Evolutionary conservation across 106 monocot genomes (phyloP).

Genomic region (Iris macrosiphon): DNA sequence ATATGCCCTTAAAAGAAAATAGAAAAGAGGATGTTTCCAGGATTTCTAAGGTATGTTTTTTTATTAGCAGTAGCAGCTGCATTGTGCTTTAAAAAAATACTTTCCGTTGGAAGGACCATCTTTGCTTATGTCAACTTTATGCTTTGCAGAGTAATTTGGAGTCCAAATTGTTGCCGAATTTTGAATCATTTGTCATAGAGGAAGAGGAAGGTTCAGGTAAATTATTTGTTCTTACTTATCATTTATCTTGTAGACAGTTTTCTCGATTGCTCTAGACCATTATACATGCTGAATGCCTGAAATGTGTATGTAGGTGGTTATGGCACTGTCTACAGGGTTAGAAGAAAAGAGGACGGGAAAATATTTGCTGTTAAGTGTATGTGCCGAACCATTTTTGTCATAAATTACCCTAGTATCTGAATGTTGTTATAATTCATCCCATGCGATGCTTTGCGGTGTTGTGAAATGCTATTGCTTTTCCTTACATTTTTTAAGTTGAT

Average conservation of each 20-base stretch:
- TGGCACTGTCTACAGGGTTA: slow-evolving; percentile 85
- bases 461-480: not conserved
- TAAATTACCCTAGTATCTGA: not conserved
- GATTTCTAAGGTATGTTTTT: slow-evolving; percentile 35
- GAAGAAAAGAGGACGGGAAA: slow-evolving; percentile 78
- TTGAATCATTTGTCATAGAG: slow-evolving; percentile 71
- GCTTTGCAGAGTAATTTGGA: slow-evolving; percentile 37
- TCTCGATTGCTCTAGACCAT: not conserved
- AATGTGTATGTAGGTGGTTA: slow-evolving; percentile 67
- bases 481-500: too few species aligned
- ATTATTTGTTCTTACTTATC: not conserved
- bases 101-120: too few species aligned
- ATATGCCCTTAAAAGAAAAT: slow-evolving; percentile 27
- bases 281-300: not conserved
- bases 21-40: slow-evolving; percentile 13
- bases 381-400: slow-evolving; percentile 9
- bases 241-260: not conserved
- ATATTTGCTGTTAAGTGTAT: slow-evolving; percentile 95
- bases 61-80: too few species aligned
- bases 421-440: not conserved
- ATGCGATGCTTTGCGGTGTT: not conserved
- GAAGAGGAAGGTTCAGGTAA: slow-evolving; percentile 99
- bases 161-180: slow-evolving; percentile 58
- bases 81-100: too few species aligned
- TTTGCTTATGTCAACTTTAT: too few species aligned